Conservation (phyloP, 2,329 filamentous ascomycete genomes). For the Daldinia sp. region DNA sequence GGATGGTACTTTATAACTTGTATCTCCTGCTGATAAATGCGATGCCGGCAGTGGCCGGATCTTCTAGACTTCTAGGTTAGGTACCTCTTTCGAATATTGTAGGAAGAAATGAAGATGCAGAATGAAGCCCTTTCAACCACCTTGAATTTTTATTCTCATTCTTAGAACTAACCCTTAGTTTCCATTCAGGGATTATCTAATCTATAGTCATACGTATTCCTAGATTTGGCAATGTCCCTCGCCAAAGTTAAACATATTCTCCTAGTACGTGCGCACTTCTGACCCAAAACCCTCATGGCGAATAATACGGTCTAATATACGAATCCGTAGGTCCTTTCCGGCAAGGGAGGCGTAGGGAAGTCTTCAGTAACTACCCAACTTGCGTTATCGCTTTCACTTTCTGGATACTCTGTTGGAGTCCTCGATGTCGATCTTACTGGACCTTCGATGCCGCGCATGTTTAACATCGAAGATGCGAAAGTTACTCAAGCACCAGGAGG, state of each 20-base stretch:
- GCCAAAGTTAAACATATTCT: constrained; percentile 79
- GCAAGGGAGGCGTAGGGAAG: constrained; percentile 98
- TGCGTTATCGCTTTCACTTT: constrained; percentile 84
- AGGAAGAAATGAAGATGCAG: constrained; percentile 11
- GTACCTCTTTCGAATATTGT: background rate
- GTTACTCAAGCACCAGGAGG: constrained; percentile 91
- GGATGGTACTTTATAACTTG: background rate
- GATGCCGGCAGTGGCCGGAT: constrained; percentile 26
- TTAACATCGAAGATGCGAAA: constrained; percentile 87
- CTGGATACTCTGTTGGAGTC: constrained; percentile 89
- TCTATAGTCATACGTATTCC: background rate
- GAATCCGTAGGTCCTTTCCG: constrained; percentile 74
- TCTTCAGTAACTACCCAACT: constrained; percentile 97
- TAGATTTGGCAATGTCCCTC: constrained; percentile 64
- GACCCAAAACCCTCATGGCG: background rate
- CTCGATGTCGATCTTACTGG: constrained; percentile 97
- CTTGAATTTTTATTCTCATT: constrained; percentile 15
- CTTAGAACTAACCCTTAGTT: background rate
- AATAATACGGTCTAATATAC: constrained; percentile 11
- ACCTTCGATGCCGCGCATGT: constrained; percentile 93
- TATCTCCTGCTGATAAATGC: constrained; percentile 37
- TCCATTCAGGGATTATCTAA: constrained; percentile 1
- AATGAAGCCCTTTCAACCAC: constrained; percentile 36
- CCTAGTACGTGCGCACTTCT: constrained; percentile 61
- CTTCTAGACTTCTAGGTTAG: background rate